Base-by-base conservation (phyloP, 371 early-diverging fungal species). In the Mucor velutinosus region DNA sequence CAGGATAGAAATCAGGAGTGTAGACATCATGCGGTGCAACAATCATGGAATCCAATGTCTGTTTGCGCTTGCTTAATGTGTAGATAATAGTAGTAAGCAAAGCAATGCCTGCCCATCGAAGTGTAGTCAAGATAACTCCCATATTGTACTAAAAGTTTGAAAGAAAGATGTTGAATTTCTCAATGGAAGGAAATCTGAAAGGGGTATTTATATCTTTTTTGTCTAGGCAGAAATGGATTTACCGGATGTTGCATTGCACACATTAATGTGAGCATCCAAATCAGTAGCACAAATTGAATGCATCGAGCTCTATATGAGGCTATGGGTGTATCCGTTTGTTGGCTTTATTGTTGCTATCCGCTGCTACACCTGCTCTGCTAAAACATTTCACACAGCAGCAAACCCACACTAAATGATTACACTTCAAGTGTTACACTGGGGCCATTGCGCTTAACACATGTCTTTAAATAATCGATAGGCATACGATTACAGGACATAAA, bases 1-100 rank as follows among this genome's bases (percentile, higher is more conserved):
- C 73, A 23, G 79, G 78, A 51, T 79, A 83, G 55, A 79, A 79
- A 23, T 77, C 74, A 14, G 69, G 75, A 4, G 76, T 55, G 15
- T 81, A 81, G 6, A 64, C 23, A 11, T 63, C 63, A 1, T 74
- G 72, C 11, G 79, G 79, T 30, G 71, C 58, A 1, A 59, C 62
- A 15, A 67, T 43, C 3, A 81, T 68, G 1, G 83, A 83, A 14
- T 71, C 72, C 14, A 80, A 60, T 7, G 69, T 67, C 3, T 30
- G 17, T 39, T 25, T 55, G 3, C 21, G 21, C 35, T 41, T 53
- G n/a, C 35, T 5, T 14, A 27, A 39, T 64, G 29, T 33, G 3
- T 35, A 33, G 3, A 64, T 29, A 25, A 51, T 37, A 1, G 64
- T 39, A 19, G 39, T 64, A n/a, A 64, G 15, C 10, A 64, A 15